Conservation (phyloP, 345 rosid genomes). For the Stellera chamaejasme region DNA sequence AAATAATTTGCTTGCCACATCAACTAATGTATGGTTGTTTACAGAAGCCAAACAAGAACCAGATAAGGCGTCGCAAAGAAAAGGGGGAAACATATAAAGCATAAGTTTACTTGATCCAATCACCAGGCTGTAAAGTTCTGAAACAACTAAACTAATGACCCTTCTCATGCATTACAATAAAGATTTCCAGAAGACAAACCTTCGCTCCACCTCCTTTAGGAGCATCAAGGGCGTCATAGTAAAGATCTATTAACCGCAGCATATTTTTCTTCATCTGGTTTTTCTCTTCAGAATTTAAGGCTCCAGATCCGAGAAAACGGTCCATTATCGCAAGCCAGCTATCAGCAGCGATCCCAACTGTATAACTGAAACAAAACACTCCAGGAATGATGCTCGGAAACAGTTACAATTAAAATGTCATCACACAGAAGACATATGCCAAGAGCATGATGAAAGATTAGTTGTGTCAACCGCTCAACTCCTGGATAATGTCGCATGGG, state of each 20-base stretch:
- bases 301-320: conserved; percentile 40
- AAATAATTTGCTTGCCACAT: neutral
- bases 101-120: neutral
- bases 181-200: conserved; percentile 17
- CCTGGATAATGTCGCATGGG: too few species aligned
- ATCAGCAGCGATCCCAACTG: conserved; percentile 52
- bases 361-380: conserved; percentile 33
- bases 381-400: conserved; percentile 6
- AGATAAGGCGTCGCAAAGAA: neutral
- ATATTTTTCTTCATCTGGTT: conserved; percentile 29
- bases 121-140: neutral
- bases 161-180: neutral
- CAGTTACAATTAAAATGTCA: neutral
- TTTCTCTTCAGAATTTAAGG: conserved; percentile 30
- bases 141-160: neutral
- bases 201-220: conserved; percentile 42
- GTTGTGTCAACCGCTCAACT: neutral
- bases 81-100: neutral
- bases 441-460: neutral
- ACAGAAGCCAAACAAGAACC: conserved; percentile 6
- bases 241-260: conserved; percentile 33
- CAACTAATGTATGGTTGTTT: neutral
- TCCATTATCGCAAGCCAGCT: conserved; percentile 77
- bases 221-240: conserved; percentile 84
- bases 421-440: neutral